Evolutionary conservation across 2,329 filamentous ascomycete species (phyloP).

Genomic region (Sporothrix globosa): DNA sequence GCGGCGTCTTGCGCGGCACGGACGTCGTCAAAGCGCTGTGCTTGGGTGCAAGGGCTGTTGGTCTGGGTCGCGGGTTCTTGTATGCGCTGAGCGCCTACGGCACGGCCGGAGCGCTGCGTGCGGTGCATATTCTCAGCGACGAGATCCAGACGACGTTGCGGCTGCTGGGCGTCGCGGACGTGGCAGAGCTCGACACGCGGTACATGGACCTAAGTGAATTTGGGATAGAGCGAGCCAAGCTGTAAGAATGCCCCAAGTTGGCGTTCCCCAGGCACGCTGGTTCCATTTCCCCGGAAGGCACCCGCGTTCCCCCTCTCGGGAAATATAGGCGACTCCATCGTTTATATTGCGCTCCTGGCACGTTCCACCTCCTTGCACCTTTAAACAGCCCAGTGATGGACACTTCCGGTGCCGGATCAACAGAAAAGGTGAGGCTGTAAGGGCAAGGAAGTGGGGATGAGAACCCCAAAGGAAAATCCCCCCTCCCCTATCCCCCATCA

Average conservation of each 20-base stretch:
- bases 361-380: not conserved
- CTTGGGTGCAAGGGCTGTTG: slow-evolving; percentile 52
- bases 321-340: not conserved
- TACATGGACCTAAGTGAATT: slow-evolving; percentile 26
- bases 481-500: too few relatives aligned
- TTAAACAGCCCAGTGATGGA: too few relatives aligned
- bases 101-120: slow-evolving; percentile 47
- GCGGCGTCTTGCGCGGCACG: slow-evolving; percentile 51
- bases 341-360: not conserved
- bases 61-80: slow-evolving; percentile 56
- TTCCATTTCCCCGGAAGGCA: slow-evolving; percentile 8
- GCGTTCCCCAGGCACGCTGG: not conserved
- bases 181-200: slow-evolving; percentile 25
- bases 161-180: slow-evolving; percentile 29
- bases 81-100: slow-evolving; percentile 53
- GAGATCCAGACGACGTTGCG: slow-evolving; percentile 33
- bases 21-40: slow-evolving; percentile 54
- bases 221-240: slow-evolving; percentile 5
- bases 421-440: too few relatives aligned
- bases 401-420: too few relatives aligned
- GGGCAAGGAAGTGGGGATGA: too few relatives aligned
- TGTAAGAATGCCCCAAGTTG: not conserved
- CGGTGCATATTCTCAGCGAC: slow-evolving; percentile 36
- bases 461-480: too few relatives aligned
- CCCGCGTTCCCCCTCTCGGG: not conserved